Evolutionary conservation across 169 alveolate species (phyloP).

Genomic region (Pseudocohnilembus persalinus): DNA sequence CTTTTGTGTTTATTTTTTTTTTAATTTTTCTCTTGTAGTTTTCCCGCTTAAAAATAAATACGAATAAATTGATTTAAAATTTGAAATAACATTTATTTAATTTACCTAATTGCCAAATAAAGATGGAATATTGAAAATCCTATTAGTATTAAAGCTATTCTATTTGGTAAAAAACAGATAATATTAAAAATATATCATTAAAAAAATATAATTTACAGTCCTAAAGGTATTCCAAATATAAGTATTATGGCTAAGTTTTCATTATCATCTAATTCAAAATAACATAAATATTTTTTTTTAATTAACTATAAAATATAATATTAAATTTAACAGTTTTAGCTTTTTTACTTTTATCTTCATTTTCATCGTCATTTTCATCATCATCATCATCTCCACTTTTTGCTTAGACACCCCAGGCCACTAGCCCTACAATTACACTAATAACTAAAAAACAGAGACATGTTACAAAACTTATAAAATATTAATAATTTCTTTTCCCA

Average conservation of each 20-base stretch:
- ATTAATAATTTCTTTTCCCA: conserved; percentile 59
- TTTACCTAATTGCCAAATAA: conserved; percentile 7
- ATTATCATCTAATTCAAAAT: no score
- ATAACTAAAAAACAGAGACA: conserved; percentile 7
- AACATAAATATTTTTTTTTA: no score
- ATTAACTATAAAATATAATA: no score
- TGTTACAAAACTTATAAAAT: conserved; percentile 35
- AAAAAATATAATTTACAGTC: background rate
- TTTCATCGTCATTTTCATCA: no score
- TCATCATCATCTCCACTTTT: background rate
- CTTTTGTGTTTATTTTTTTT: conserved; percentile 5
- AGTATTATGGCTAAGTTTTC: no score
- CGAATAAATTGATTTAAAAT: background rate
- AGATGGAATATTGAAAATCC: conserved; percentile 2
- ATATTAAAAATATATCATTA: background rate
- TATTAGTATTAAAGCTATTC: background rate
- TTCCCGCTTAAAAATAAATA: conserved; percentile 10
- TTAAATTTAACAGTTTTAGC: no score
- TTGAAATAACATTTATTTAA: background rate
- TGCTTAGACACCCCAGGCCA: conserved; percentile 1
- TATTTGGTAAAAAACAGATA: background rate
- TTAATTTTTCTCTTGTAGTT: conserved; percentile 19
- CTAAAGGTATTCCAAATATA: background rate
- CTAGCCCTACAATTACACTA: conserved; percentile 13
- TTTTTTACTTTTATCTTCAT: conserved; percentile 1